Evolutionary conservation across 2,329 filamentous ascomycete species (phyloP).

Genomic region (Alternaria sp.): DNA sequence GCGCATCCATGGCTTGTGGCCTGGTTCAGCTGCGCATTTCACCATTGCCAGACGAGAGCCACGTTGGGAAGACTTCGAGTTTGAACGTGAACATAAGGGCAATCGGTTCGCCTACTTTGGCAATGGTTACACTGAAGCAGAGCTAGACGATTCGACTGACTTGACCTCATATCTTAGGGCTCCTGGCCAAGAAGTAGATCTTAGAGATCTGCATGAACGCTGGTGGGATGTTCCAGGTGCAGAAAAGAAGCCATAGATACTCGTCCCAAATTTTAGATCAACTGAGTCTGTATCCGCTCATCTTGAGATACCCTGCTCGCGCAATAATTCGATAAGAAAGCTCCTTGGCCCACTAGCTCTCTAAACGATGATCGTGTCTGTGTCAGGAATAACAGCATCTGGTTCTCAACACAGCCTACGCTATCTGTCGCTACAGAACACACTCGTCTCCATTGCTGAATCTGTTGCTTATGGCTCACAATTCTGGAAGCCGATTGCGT

Average conservation of each 20-base stretch:
- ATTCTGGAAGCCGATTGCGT: background rate
- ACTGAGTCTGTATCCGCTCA: background rate
- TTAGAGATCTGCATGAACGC: slow-evolving; percentile 70
- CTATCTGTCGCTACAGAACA: background rate
- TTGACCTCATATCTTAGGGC: slow-evolving; percentile 69
- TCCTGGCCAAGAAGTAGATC: slow-evolving; percentile 62
- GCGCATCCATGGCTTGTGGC: slow-evolving; percentile 74
- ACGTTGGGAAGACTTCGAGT: slow-evolving; percentile 68
- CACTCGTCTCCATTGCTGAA: too few relatives aligned
- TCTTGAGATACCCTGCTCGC: background rate
- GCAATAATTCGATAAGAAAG: background rate
- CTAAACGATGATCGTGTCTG: background rate
- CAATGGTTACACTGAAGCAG: slow-evolving; percentile 70
- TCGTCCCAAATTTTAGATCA: background rate
- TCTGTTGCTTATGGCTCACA: background rate
- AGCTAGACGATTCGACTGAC: slow-evolving; percentile 64
- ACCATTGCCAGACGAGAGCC: slow-evolving; percentile 66
- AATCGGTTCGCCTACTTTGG: slow-evolving; percentile 71
- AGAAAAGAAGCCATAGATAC: slow-evolving; percentile 21
- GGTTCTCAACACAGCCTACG: background rate
- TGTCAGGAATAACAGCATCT: background rate
- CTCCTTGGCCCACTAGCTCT: background rate
- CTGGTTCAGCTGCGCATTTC: slow-evolving; percentile 70
- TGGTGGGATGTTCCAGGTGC: slow-evolving; percentile 62
- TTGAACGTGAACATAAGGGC: slow-evolving; percentile 55